Percentiles rank a stretch among this genome's conserved stretches.
Evolutionary conservation across 768 basidiomycete genomes (phyloP).

Genomic region (Strobilomyces dryophilus): DNA sequence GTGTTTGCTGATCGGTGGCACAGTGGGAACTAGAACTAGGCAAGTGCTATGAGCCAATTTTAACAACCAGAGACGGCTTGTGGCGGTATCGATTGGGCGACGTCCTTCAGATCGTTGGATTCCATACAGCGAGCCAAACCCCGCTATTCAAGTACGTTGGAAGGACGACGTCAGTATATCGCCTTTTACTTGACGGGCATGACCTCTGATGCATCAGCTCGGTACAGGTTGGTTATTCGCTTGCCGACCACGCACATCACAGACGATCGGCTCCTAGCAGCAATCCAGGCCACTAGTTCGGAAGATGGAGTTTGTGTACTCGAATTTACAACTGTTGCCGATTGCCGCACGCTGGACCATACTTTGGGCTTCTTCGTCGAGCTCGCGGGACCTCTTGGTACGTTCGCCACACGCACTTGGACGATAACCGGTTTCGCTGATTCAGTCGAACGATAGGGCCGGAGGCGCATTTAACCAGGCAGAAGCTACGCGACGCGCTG

Average conservation of each 20-base stretch:
- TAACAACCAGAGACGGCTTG: constrained; percentile 11
- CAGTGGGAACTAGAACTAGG: constrained; percentile 7
- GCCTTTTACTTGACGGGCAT: neutral
- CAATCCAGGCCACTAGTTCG: neutral
- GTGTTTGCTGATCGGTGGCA: neutral
- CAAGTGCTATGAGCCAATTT: constrained; percentile 6
- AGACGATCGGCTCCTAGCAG: neutral
- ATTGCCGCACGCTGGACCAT: constrained; percentile 2
- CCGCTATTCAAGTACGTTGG: constrained; percentile 12
- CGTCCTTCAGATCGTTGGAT: constrained; percentile 12
- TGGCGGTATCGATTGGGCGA: constrained; percentile 23
- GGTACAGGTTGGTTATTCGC: neutral
- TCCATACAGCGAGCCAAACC: neutral
- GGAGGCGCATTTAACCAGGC: neutral
- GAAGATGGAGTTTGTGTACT: constrained; percentile 5
- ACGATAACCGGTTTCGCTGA: neutral
- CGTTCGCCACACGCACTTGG: neutral
- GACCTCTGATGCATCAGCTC: neutral
- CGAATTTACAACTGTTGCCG: constrained; percentile 14
- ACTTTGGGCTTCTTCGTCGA: constrained; percentile 16
- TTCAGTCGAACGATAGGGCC: neutral
- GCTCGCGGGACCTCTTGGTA: neutral
- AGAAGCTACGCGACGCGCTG: neutral
- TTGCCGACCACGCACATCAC: neutral
- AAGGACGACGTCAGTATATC: constrained; percentile 12